Base-by-base conservation (phyloP, 345 rosid species). In the Melaleuca quinquenervia region DNA sequence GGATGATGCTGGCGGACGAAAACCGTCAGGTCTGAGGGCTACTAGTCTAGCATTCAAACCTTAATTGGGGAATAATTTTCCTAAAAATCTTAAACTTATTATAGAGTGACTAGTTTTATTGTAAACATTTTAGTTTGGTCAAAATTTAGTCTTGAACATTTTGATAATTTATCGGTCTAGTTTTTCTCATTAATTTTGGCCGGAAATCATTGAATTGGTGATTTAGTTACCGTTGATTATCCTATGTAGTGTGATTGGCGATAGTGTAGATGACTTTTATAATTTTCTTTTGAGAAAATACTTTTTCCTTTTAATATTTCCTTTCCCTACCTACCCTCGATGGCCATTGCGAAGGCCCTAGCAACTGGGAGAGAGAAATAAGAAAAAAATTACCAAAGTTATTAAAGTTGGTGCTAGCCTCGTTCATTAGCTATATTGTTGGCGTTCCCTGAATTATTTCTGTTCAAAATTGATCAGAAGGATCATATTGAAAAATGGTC, bases 111-210 rank as follows among this genome's bases (percentile, higher is more conserved):
- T 0, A 58, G n/a, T 58, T 2, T 5, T 26, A 16, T 0, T 12
- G 0, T n/a, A 24, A 56, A 12, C 6, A 58, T 58, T n/a, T 58
- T 3, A n/a, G n/a, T 58, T n/a, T 0, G 7, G 0, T 1, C 3
- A n/a, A n/a, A 26, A 58, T 58, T 58, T 58, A 58, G 1, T 26
- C 1, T 0, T 58, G n/a, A 58, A 2, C 1, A 0, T 58, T 58
- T 58, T 26, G 16, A 58, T 3, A 2, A 58, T n/a, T 12, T 58
- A 2, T 12, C 16, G 12, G n/a, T 12, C 11, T 5, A 58, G 16
- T n/a, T n/a, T 0, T 58, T 58, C 26, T 0, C 1, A 1, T 0
- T n/a, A 58, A n/a, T 3, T 58, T 58, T 58, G 15, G 5, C 26
- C 1, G 3, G 1, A 26, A 58, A 58, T 58, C 1, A 13, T 26